A percentile compares a stretch with the other conserved stretches of the same genome.
Conservation (phyloP, 2,329 filamentous ascomycete species). For the Xylaria sp. region DNA sequence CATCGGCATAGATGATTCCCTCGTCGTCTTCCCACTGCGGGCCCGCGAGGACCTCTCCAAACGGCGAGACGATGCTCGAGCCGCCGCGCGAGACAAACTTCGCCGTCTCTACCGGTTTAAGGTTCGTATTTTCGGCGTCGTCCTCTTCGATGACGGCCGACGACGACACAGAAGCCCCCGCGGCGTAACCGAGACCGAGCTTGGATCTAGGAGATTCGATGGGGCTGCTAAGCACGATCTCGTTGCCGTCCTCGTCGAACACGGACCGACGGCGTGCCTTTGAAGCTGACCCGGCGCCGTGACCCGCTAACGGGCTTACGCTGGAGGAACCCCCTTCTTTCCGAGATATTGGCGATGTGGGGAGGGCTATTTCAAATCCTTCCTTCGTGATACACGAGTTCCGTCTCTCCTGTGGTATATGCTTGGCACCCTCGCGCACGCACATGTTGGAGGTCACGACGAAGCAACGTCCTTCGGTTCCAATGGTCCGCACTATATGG, state of each 20-base stretch:
- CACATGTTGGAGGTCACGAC: constrained; percentile 90
- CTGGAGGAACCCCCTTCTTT: constrained; percentile 32
- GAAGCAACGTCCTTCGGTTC: constrained; percentile 83
- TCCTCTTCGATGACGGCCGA: constrained; percentile 43
- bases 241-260: constrained; percentile 65
- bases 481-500: constrained; percentile 75
- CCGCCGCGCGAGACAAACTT: constrained; percentile 77
- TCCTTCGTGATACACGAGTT: constrained; percentile 59
- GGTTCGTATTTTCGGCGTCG: constrained; percentile 37
- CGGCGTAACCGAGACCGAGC: neutral
- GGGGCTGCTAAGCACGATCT: constrained; percentile 58
- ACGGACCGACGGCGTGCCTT: constrained; percentile 50
- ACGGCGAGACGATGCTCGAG: constrained; percentile 81
- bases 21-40: constrained; percentile 85
- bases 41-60: constrained; percentile 81
- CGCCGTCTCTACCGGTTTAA: constrained; percentile 24
- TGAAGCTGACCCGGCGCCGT: constrained; percentile 13
- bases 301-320: neutral
- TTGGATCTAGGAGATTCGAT: constrained; percentile 10
- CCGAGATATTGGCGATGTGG: neutral
- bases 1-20: constrained; percentile 74
- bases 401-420: constrained; percentile 41
- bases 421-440: constrained; percentile 58
- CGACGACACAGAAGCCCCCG: constrained; percentile 20
- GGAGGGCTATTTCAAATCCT: constrained; percentile 60